Evolutionary conservation across 2,329 filamentous ascomycete species (phyloP), one percentile per base, ranked within the genome.

Genomic region (Westerdykella ornata): DNA sequence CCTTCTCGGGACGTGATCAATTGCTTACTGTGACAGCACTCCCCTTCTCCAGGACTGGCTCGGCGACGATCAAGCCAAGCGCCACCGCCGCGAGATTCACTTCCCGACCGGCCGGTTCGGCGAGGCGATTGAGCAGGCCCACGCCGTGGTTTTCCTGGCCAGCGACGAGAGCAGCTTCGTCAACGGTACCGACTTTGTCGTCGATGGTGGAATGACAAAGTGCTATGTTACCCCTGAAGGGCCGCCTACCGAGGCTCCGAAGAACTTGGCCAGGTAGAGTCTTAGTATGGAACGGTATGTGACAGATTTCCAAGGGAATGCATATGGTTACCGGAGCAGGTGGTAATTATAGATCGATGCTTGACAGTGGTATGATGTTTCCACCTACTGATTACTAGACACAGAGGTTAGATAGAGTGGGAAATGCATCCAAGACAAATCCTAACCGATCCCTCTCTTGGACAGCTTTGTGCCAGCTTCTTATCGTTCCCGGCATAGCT

Each of bases 161-260:
- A 88, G 82, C 51, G 88, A 94, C 53, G 88, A 94, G 72, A 81
- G 83, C 59, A 87, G 84, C 72, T 94, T 94, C 57, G 85, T 94
- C 59, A 94, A 92, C 51, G 88, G 85, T 9, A 84, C 80, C 44
- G 92, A 97, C 63, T 94, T 97, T 70, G 84, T 94, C 4, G 88
- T 97, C 18, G 92, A 98, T 59, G 92, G 92, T 44, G 90, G 90
- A 45, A 87, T 98, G 86, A 90, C 82, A 58, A 95, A 85, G 75
- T 76, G 88, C 34, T 97, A 96, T 66, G 77, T 80, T 35, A 82
- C 78, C 13, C 73, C 77, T 14, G 75, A 81, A 50, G 78, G 78
- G 11, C 73, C 76, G 2, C 65, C 78, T 1, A 70, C 75, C 9
- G 59, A 68, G 50, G 68, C 75, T 4, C 78, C 78, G 7, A 65